Base-by-base conservation (phyloP, 768 basidiomycete species). In the Hortiboletus flavorubellus region DNA sequence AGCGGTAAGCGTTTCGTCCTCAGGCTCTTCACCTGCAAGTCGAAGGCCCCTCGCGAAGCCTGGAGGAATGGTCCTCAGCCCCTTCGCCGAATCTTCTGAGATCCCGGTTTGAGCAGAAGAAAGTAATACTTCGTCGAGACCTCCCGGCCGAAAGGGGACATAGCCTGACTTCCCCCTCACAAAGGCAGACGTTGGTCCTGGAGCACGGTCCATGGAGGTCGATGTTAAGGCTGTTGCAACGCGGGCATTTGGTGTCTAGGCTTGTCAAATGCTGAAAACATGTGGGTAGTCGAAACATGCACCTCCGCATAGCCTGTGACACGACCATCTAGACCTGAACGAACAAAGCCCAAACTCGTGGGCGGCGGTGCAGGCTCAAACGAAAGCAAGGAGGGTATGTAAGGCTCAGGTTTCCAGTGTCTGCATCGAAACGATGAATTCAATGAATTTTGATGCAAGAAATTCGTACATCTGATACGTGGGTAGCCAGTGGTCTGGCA, bases 121-220 rank as follows among this genome's bases (percentile, higher is more conserved):
- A 44, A 73, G 67, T 5, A 80, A 64, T 3, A 78, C 75, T 60
- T 87, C 86, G 41, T 92, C 93, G 10, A 98, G 75, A 3, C 97
- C 97, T 44, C 97, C 97, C 7, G 97, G 97, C 74, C 86, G 82
- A 72, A 98, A 98, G 1, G 97, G 97, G 9, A 95, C 83, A 72
- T 95, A 84, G 42, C 89, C 89, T 21, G 93, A 89, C 72, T 96
- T 97, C 43, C 97, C 97, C 54, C 95, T 79, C 18, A 98, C 94
- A 71, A 98, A 98, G 52, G 82, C 86, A 51, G 82, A 79, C 54
- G 78, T 79, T 0, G 87, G 81, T 14, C 85, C 92, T 8, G 94
- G 95, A 4, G 91, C 89, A 47, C 96, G 84, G 57, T 87, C 83
- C 55, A 95, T 72, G 30, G 91, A 91, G 2, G 91, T 93, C 11